A percentile compares a stretch with the other conserved stretches of the same genome.
Evolutionary conservation across 2,329 filamentous ascomycete genomes (phyloP).

Genomic region (Diaporthe sp.): DNA sequence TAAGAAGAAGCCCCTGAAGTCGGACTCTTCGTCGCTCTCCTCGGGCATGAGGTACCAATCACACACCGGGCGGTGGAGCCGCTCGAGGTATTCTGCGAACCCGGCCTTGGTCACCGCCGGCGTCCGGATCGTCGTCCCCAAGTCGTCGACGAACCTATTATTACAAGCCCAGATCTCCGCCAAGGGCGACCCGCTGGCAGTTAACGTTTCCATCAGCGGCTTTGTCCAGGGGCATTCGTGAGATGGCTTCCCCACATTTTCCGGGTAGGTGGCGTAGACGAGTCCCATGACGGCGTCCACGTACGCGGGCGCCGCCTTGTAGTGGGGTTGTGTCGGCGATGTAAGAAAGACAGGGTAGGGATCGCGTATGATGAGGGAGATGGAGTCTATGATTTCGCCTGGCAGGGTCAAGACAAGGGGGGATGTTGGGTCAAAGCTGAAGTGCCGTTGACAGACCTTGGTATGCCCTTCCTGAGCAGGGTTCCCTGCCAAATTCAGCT

Average conservation of each 20-base stretch:
- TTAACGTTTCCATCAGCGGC: background rate
- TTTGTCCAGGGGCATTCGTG: background rate
- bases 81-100: background rate
- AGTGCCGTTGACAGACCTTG: background rate
- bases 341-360: background rate
- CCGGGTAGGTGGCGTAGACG: background rate
- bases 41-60: too few relatives aligned
- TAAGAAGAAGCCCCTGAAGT: background rate
- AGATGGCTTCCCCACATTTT: background rate
- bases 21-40: background rate
- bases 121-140: background rate
- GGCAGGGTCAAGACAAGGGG: background rate
- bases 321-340: too few relatives aligned
- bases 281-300: background rate
- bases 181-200: background rate
- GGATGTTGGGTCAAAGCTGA: background rate
- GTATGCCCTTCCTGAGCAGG: background rate
- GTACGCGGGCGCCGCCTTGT: background rate
- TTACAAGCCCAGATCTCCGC: background rate
- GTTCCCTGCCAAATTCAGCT: background rate
- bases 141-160: background rate
- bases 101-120: background rate
- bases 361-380: background rate
- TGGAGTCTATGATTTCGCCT: background rate
- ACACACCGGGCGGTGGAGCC: background rate